Conservation (phyloP, 2,329 filamentous ascomycete species). For the Apiospora saccharicola region DNA sequence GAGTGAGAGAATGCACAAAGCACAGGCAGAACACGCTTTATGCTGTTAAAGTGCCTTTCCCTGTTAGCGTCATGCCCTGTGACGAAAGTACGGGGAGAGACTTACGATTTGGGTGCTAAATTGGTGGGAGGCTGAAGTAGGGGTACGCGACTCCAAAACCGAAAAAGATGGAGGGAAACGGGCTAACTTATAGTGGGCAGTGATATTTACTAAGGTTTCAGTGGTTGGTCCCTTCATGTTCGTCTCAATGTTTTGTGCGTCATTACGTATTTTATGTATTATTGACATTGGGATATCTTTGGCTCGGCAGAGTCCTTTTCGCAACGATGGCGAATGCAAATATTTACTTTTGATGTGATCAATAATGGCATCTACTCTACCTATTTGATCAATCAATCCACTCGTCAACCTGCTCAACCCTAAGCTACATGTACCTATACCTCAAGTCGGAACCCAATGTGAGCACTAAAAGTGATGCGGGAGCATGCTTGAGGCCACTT, state of each 20-base stretch:
- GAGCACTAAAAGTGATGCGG: not conserved
- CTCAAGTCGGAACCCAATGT: not conserved
- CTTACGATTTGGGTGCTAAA: not conserved
- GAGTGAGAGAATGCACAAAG: not conserved
- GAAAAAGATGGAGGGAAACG: not conserved
- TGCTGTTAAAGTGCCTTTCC: constrained; percentile 8
- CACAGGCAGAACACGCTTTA: not conserved
- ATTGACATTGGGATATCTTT: constrained; percentile 1
- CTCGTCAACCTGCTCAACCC: constrained; percentile 1
- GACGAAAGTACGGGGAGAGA: not conserved
- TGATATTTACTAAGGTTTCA: constrained; percentile 9
- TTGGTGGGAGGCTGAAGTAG: not conserved
- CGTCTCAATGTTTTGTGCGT: constrained; percentile 17
- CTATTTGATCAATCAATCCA: not conserved
- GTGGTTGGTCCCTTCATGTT: constrained; percentile 4
- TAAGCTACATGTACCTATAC: not conserved
- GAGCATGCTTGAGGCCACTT: not conserved
- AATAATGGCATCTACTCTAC: not conserved
- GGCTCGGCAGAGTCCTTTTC: not conserved
- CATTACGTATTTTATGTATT: constrained; percentile 1
- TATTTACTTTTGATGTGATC: not conserved
- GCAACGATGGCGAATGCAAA: not conserved
- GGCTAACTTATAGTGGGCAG: constrained; percentile 10
- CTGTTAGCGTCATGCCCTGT: not conserved
- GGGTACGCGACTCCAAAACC: not conserved